These are phyloP conservation scores for Stachybotrys elegans DNA, from an alignment of 2,329 filamentous ascomycete species.

Conservation along the genomic window DNA sequence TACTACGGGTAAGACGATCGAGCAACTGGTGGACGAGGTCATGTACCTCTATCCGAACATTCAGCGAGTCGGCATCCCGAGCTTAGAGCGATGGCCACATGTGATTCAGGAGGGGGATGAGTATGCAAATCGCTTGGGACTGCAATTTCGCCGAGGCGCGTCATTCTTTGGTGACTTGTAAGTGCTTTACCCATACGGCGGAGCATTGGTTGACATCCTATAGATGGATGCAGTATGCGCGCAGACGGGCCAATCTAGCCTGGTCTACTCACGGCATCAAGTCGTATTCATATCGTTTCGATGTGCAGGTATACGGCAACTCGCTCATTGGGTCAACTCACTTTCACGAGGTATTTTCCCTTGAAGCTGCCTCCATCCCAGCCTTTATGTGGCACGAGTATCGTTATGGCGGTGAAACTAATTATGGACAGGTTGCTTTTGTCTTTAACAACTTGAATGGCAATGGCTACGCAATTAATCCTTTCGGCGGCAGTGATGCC, in stretches of 20 bases:
- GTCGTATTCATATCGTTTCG: slow-evolving; percentile 19
- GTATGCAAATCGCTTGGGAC: slow-evolving; percentile 11
- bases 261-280: slow-evolving; percentile 14
- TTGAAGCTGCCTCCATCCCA: background rate
- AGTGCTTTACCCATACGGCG: background rate
- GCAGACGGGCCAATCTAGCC: slow-evolving; percentile 14
- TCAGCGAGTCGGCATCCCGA: slow-evolving; percentile 23
- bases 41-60: slow-evolving; percentile 20
- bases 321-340: slow-evolving; percentile 19
- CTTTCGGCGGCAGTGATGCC: slow-evolving; percentile 14
- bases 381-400: too few species aligned
- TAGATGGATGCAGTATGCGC: slow-evolving; percentile 11
- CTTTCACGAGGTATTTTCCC: slow-evolving; percentile 28
- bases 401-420: background rate
- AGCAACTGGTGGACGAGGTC: slow-evolving; percentile 13
- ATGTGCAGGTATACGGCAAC: slow-evolving; percentile 16
- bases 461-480: slow-evolving; percentile 17
- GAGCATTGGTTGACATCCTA: background rate
- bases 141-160: slow-evolving; percentile 18
- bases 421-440: slow-evolving; percentile 24
- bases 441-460: slow-evolving; percentile 28
- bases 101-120: slow-evolving; percentile 14
- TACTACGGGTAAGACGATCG: slow-evolving; percentile 13
- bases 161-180: slow-evolving; percentile 15
- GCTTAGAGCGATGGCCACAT: slow-evolving; percentile 19